Evolutionary conservation across 2,329 filamentous ascomycete species (phyloP).

Genomic region (Cadophora sp.): DNA sequence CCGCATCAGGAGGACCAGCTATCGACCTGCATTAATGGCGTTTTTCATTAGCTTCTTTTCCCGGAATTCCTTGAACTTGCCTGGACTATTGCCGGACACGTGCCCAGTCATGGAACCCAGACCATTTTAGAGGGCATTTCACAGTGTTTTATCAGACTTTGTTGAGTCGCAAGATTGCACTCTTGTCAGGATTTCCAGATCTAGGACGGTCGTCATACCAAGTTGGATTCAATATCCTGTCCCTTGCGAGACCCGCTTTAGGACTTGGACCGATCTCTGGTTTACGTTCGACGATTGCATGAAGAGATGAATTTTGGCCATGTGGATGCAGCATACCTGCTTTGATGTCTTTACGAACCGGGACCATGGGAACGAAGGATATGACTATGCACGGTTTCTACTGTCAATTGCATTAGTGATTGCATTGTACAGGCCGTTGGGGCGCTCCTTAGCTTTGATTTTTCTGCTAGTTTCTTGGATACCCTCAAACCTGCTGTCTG

Average conservation of each 20-base stretch:
- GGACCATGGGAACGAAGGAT: slow-evolving; percentile 36
- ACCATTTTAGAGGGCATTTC: slow-evolving; percentile 35
- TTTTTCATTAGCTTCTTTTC: slow-evolving; percentile 40
- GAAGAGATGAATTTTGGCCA: slow-evolving; percentile 34
- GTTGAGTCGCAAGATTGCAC: slow-evolving; percentile 34
- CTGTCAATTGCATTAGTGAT: slow-evolving; percentile 45
- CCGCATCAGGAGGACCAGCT: slow-evolving; percentile 24
- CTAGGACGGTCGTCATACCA: slow-evolving; percentile 33
- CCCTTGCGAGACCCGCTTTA: slow-evolving; percentile 29
- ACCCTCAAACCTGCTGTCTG: slow-evolving; percentile 44
- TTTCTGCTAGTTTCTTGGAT: slow-evolving; percentile 39
- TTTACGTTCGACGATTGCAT: slow-evolving; percentile 32
- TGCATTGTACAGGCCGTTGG: slow-evolving; percentile 44
- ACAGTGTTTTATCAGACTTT: slow-evolving; percentile 34
- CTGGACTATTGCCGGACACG: slow-evolving; percentile 35
- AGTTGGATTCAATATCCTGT: slow-evolving; percentile 30
- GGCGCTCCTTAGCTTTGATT: slow-evolving; percentile 39
- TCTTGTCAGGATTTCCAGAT: slow-evolving; percentile 33
- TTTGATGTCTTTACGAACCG: slow-evolving; percentile 41
- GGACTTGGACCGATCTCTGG: slow-evolving; percentile 32
- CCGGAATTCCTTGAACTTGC: slow-evolving; percentile 35
- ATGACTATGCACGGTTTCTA: slow-evolving; percentile 32
- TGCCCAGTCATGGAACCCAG: slow-evolving; percentile 37
- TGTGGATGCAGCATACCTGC: slow-evolving; percentile 35
- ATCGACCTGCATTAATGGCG: slow-evolving; percentile 39